Evolutionary conservation across 2,329 filamentous ascomycete species (phyloP).

Genomic region (Fusarium scirpi): DNA sequence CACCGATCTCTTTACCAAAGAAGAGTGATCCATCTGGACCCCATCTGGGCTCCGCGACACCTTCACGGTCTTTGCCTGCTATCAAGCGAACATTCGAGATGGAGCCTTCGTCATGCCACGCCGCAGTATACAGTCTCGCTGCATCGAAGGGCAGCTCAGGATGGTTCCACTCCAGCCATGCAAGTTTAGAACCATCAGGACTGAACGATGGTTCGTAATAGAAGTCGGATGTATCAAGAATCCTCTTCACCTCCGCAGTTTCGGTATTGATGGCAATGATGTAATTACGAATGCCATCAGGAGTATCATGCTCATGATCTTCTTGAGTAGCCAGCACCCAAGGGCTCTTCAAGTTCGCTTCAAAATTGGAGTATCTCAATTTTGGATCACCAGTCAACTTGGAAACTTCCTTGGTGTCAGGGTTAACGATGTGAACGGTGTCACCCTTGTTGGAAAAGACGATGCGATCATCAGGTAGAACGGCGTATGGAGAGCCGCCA

Average conservation of each 20-base stretch:
- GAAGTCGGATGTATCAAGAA: constrained; percentile 63
- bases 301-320: constrained; percentile 57
- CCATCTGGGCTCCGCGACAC: constrained; percentile 65
- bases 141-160: constrained; percentile 65
- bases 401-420: constrained; percentile 51
- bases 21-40: constrained; percentile 61
- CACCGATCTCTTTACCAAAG: constrained; percentile 60
- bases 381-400: constrained; percentile 49
- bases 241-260: constrained; percentile 55
- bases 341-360: constrained; percentile 52
- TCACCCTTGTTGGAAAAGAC: constrained; percentile 61
- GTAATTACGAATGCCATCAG: constrained; percentile 52
- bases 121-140: constrained; percentile 58
- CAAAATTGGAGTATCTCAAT: constrained; percentile 62
- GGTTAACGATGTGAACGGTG: constrained; percentile 58
- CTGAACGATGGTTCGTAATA: constrained; percentile 64
- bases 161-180: constrained; percentile 68
- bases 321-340: constrained; percentile 66
- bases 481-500: constrained; percentile 60
- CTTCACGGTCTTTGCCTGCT: constrained; percentile 58
- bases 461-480: constrained; percentile 55
- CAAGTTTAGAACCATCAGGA: constrained; percentile 58
- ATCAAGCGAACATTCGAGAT: constrained; percentile 52
- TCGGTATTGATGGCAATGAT: constrained; percentile 56
- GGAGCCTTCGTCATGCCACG: constrained; percentile 52